Conservation (phyloP, 2,329 filamentous ascomycete genomes). For the Hortaea werneckii region DNA sequence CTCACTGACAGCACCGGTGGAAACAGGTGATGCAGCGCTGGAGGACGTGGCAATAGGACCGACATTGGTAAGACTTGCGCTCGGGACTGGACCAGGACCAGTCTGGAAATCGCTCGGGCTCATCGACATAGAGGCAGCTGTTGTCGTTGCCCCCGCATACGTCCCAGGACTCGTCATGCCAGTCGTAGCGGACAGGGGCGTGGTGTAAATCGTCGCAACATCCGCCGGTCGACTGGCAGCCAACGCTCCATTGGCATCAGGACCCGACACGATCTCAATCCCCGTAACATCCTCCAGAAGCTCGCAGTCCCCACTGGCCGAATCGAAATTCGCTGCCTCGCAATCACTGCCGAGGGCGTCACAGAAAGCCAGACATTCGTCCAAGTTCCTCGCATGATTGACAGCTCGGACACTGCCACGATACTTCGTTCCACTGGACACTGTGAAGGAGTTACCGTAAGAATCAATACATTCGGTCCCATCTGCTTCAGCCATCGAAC, state of each 20-base stretch:
- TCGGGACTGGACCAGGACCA: background rate
- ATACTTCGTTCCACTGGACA: background rate
- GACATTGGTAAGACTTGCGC: background rate
- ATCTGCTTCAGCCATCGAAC: background rate
- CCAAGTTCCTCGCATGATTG: background rate
- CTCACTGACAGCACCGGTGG: background rate
- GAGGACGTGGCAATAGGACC: background rate
- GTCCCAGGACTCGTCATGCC: background rate
- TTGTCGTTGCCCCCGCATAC: background rate
- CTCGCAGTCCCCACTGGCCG: background rate
- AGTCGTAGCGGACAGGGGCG: background rate
- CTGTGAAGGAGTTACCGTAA: background rate
- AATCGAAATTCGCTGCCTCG: background rate
- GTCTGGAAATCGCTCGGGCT: background rate
- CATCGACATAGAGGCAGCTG: background rate
- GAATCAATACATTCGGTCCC: slow-evolving; percentile 1
- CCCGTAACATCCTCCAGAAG: background rate
- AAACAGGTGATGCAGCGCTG: background rate
- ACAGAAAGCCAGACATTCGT: background rate
- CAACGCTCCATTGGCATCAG: background rate
- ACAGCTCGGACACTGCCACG: background rate
- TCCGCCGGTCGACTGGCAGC: background rate
- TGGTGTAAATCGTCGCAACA: background rate
- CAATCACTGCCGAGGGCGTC: background rate
- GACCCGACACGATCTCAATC: background rate